Evolutionary conservation across 495 filamentous ascomycete genomes (phyloP).

Genomic region (Parachaetomium inaequale): DNA sequence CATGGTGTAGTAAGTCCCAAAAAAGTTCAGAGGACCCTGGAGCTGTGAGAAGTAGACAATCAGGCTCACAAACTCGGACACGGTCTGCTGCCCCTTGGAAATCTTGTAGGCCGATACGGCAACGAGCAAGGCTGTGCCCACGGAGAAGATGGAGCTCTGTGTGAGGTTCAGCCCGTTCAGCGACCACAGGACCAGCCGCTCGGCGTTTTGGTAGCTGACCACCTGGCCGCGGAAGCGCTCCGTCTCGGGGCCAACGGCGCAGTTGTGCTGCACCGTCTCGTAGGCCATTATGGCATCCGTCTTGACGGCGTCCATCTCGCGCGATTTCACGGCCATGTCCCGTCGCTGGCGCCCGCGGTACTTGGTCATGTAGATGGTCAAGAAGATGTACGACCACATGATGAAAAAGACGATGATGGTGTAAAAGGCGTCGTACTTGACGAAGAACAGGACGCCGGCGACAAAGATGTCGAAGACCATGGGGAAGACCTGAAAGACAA

Average conservation of each 20-base stretch:
- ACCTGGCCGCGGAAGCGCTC: not conserved
- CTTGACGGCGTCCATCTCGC: conserved; percentile 92
- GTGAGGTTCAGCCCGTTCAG: conserved; percentile 85
- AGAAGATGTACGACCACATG: conserved; percentile 34
- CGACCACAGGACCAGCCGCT: conserved; percentile 76
- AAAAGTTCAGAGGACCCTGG: conserved; percentile 90
- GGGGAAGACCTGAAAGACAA: conserved; percentile 86
- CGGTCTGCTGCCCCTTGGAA: conserved; percentile 62
- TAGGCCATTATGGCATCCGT: conserved; percentile 95
- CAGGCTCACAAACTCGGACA: conserved; percentile 75
- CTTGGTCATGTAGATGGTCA: conserved; percentile 91
- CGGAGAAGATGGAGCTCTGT: conserved; percentile 80
- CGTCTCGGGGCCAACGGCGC: not conserved
- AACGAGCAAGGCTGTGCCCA: conserved; percentile 75
- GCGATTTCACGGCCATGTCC: conserved; percentile 81
- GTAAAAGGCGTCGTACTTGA: conserved; percentile 78
- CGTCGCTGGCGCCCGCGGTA: conserved; percentile 81
- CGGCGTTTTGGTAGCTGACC: conserved; percentile 68
- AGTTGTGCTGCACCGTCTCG: conserved; percentile 63
- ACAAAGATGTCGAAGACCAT: conserved; percentile 87
- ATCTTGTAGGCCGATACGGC: conserved; percentile 88
- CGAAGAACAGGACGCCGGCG: conserved; percentile 76
- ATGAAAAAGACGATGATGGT: conserved; percentile 83
- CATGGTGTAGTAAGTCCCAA: conserved; percentile 77
- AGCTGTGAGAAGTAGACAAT: conserved; percentile 89